phyloP scores from a whole-genome alignment of 202 grass and related monocot genomes.

The Brachypodium distachyon region DNA sequence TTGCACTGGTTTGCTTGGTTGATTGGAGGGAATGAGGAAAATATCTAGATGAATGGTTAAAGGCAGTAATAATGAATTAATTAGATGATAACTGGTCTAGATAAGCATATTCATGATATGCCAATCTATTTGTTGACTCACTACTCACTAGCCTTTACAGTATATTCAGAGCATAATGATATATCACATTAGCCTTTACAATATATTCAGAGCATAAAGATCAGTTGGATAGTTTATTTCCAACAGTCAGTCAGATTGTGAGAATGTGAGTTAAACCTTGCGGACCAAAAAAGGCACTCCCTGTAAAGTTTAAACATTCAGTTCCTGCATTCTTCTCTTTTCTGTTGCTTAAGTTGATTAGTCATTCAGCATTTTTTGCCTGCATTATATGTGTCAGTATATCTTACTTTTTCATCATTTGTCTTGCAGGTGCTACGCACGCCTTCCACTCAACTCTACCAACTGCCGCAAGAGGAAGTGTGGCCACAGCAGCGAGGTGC shows the following conservation, averaged over 20 bases:
- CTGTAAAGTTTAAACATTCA: too few species aligned
- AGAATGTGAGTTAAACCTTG: too few species aligned
- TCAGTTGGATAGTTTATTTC: neutral
- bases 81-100: neutral
- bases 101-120: neutral
- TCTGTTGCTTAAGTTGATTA: neutral
- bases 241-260: too few species aligned
- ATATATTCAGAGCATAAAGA: neutral
- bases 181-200: neutral
- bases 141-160: too few species aligned
- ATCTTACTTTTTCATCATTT: neutral
- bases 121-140: neutral
- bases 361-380: neutral
- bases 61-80: too few species aligned
- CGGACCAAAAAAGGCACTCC: too few species aligned
- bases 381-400: neutral
- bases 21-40: neutral
- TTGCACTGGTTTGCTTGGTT: neutral
- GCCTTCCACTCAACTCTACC: constrained; percentile 26
- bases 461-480: constrained; percentile 47
- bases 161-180: too few species aligned
- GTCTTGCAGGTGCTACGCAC: constrained; percentile 22
- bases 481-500: constrained; percentile 37
- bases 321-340: neutral
- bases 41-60: neutral